Percentiles rank a stretch among this genome's conserved stretches.
phyloP scores from a whole-genome alignment of 257 asterid genomes.

The Salvia miltiorrhiza region DNA sequence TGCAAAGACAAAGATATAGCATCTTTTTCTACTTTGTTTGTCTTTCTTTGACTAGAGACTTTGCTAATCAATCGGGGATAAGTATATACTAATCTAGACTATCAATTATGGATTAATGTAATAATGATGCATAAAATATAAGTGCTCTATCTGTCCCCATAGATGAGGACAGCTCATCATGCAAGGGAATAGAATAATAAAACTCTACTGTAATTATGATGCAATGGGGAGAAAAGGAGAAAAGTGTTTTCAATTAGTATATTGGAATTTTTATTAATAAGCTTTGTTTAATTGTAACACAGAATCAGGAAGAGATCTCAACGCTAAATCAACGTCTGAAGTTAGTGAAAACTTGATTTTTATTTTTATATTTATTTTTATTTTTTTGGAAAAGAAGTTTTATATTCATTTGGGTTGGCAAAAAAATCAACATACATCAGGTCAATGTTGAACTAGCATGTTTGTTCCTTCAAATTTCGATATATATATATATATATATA shows the following conservation, averaged over 20 bases:
- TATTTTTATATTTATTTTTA: no score
- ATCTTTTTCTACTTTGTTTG: slow-evolving; percentile 16
- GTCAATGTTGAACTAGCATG: no score
- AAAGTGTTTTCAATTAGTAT: neutral
- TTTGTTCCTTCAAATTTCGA: no score
- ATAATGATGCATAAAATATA: neutral
- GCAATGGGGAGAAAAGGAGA: neutral
- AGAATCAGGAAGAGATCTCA: no score
- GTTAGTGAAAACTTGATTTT: no score
- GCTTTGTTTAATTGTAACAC: no score
- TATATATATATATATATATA: no score
- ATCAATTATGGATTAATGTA: neutral
- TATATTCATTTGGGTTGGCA: no score
- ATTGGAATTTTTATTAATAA: no score
- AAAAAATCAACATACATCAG: no score
- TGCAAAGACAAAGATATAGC: slow-evolving; percentile 44
- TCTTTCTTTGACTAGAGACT: slow-evolving; percentile 12
- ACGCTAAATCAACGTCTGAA: no score
- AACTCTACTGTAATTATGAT: neutral
- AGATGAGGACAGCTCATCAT: neutral
- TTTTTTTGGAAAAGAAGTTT: no score
- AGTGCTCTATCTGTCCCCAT: neutral
- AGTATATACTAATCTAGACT: neutral
- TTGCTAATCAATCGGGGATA: neutral
- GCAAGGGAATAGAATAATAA: neutral